Evolutionary conservation across 2,329 filamentous ascomycete species (phyloP).

Genomic region (Talaromyces amestolkiae): DNA sequence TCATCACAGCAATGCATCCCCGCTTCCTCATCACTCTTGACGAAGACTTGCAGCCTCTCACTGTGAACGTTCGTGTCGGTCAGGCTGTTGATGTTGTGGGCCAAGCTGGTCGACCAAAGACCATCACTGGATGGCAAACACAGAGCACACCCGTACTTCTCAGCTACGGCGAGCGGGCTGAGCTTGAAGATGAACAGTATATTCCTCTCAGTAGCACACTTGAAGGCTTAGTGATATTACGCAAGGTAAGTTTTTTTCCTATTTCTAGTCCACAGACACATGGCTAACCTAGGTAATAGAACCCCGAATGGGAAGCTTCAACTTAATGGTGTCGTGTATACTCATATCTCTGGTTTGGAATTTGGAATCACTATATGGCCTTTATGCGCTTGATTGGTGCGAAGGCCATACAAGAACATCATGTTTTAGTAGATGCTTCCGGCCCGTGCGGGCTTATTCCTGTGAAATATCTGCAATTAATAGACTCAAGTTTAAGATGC

Average conservation of each 20-base stretch:
- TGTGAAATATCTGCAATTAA: conserved; percentile 17
- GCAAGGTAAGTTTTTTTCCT: conserved; percentile 68
- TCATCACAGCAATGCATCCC: conserved; percentile 94
- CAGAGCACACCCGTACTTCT: conserved; percentile 97
- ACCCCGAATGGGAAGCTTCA: conserved; percentile 46
- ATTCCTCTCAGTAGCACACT: conserved; percentile 85
- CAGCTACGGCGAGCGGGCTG: conserved; percentile 90
- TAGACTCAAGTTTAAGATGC: conserved; percentile 10
- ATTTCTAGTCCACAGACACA: background rate
- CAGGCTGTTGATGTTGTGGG: conserved; percentile 98
- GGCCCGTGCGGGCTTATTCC: background rate
- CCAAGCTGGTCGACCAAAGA: conserved; percentile 95
- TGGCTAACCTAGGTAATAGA: conserved; percentile 37
- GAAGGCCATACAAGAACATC: background rate
- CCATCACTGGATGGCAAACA: conserved; percentile 98
- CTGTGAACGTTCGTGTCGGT: conserved; percentile 93
- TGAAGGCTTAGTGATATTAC: conserved; percentile 91
- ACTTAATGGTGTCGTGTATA: conserved; percentile 28
- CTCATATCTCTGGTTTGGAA: background rate
- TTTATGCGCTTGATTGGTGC: background rate
- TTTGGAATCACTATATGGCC: conserved; percentile 5
- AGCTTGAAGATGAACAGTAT: conserved; percentile 97
- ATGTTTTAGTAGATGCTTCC: conserved; percentile 1
- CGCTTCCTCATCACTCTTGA: conserved; percentile 95
- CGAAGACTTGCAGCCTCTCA: conserved; percentile 88